A percentile compares a stretch with the other conserved stretches of the same genome.
phyloP scores from a whole-genome alignment of 192 early-diverging fungal genomes.

The Phlyctochytrium arcticum region DNA sequence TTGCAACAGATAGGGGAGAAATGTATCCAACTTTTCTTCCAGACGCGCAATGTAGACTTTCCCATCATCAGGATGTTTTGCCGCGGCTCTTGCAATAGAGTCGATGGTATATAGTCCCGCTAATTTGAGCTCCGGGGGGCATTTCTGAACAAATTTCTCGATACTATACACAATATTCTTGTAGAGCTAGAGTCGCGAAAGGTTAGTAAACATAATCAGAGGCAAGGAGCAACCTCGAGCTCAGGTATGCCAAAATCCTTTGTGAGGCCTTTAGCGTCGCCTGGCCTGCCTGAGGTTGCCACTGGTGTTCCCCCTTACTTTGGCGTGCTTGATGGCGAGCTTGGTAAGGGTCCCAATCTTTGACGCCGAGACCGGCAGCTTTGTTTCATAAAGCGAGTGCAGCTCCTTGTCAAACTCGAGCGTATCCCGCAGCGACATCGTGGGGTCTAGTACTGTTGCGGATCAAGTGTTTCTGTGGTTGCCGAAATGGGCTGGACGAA shows the following conservation, averaged over 20 bases:
- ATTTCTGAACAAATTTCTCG: slow-evolving; percentile 43
- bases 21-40: slow-evolving; percentile 42
- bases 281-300: neutral
- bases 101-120: slow-evolving; percentile 51
- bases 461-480: neutral
- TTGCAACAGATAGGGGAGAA: slow-evolving; percentile 39
- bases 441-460: neutral
- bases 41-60: slow-evolving; percentile 34
- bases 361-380: slow-evolving; percentile 47
- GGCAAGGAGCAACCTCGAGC: neutral
- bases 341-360: slow-evolving; percentile 47
- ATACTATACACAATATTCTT: slow-evolving; percentile 44
- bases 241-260: neutral
- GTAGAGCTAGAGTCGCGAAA: slow-evolving; percentile 26
- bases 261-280: neutral
- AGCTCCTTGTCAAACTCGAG: slow-evolving; percentile 52
- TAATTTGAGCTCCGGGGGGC: slow-evolving; percentile 47
- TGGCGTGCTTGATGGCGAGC: slow-evolving; percentile 42
- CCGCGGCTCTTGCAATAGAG: slow-evolving; percentile 35
- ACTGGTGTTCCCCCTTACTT: slow-evolving; percentile 31
- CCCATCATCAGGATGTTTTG: slow-evolving; percentile 35
- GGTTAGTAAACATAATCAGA: neutral
- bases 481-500: no score
- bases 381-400: slow-evolving; percentile 38
- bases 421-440: slow-evolving; percentile 9